Evolutionary conservation across 306 rosid species (phyloP), one percentile per base, ranked within the genome.

Genomic region (Lathyrus tuberosus): DNA sequence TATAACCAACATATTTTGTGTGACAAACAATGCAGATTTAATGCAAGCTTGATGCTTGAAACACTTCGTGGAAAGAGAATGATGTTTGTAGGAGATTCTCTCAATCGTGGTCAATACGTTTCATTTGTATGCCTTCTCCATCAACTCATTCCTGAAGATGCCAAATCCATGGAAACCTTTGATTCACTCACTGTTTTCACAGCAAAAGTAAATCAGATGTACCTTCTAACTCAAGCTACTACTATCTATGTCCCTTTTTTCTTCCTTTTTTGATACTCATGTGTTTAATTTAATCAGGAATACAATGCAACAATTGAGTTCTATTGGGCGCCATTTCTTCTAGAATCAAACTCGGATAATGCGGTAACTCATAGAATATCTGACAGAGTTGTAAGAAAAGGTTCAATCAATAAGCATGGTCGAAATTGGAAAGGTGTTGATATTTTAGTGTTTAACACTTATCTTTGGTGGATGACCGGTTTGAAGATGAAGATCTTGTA

Each of bases 401-500:
- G 92, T 24, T 95, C 99, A 31, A 84, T 95, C 71, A 89, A 86
- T 67, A 91, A 87, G 75, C 99, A 95, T 58, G 97, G 99, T 6
- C 61, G 78, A 15, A 63, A 84, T 17, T 95, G 99, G 99, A 95
- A 95, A 75, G 89, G 91, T 3, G 97, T 79, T 58, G 96, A 95
- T 63, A 82, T 95, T 65, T 49, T 89, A 65, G 95, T 95, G 20
- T 87, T 95, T 70, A 95, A 95, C 74, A 87, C 99, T 28, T 95
- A 95, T 60, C 89, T 95, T 49, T 95, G 99, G 99, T 95, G 99
- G 99, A 87, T 95, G 87, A 87, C 96, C 0, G 99, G 96, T 70
- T 75, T 80, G 78, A 71, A 91, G 54, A 88, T 95, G 93, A 95
- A 91, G 62, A 84, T 89, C 40, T 67, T 91, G 99, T 95, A 80